Evolutionary conservation across 2,329 filamentous ascomycete species (phyloP), one percentile per base, ranked within the genome.

Genomic region (Didymella segeticola): DNA sequence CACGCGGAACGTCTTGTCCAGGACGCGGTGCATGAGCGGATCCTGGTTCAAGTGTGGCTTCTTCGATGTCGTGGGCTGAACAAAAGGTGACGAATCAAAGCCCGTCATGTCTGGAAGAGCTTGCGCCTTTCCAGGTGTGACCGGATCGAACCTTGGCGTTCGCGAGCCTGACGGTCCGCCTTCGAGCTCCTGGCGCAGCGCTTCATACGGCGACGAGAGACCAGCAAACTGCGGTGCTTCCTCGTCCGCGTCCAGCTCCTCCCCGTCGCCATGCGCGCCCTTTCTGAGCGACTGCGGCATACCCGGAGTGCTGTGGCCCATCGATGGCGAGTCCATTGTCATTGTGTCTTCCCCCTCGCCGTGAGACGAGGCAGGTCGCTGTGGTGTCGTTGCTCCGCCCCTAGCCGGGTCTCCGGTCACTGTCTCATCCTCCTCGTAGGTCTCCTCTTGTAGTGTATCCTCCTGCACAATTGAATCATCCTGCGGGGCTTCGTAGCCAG

Each of bases 1-100:
- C 20, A 99, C 83, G 26, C 93, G 90, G 78, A 96, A 99, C 53
- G 90, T 97, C 77, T 96, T 97, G 79, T 98, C 93, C 5, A 96
- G 85, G n/a, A 98, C 82, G 53, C 89, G 90, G 73, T 98, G 93
- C 33, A 99, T 83, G 8, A 98, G 81, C 2, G 90, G 90, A 69
- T 97, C 91, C 56, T 86, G 84, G 66, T 76, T 79, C 73, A 51
- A 25, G 22, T 58, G 47, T 1, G 58, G 42, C 39, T 60, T 67
- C 76, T 69, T 70, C 8, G 63, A 56, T 2, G 70, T 65, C 1
- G 68, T 73, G 17, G 73, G 71, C 74, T 65, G 79, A 73, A 68
- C 80, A 77, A 76, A 85, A 62, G 69, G 86, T 72, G 77, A 87
- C 73, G 79, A 80, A 12, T 75, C 71, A 23, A 73, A 72, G 56